phyloP scores from a whole-genome alignment of 139 green algal genomes.

The Picochlorum sp. region DNA sequence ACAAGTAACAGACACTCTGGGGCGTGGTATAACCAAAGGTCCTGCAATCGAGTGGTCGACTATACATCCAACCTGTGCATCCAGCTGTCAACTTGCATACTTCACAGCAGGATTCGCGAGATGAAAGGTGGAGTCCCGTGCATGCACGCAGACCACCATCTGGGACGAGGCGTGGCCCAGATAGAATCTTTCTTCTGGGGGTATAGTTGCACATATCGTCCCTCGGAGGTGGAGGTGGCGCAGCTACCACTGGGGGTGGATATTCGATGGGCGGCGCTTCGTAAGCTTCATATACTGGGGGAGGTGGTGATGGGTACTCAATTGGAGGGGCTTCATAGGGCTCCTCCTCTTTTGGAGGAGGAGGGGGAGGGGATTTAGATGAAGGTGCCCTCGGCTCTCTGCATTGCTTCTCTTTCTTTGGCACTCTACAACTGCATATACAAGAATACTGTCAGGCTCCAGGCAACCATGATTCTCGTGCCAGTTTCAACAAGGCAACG shows the following conservation, averaged over 20 bases:
- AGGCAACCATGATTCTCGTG: background rate
- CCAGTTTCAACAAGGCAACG: background rate
- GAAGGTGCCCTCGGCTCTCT: background rate
- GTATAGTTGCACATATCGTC: constrained; percentile 6
- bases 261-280: background rate
- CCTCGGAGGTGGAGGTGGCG: constrained; percentile 1
- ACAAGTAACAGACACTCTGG: constrained; percentile 7
- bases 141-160: constrained; percentile 7
- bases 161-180: background rate
- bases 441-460: background rate
- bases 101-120: background rate
- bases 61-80: constrained; percentile 8
- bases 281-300: background rate
- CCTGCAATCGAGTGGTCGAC: constrained; percentile 6
- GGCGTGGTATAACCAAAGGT: background rate
- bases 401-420: background rate
- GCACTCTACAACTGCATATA: background rate
- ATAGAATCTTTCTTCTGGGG: background rate
- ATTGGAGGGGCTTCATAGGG: background rate
- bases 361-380: background rate
- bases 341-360: background rate
- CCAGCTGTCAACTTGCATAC: background rate
- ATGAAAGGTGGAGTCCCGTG: background rate
- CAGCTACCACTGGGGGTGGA: background rate
- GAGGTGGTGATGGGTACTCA: background rate